Evolutionary conservation across 108 stramenopile species (phyloP), one percentile per base, ranked within the genome.

Genomic region (Fragilaria crotonensis): DNA sequence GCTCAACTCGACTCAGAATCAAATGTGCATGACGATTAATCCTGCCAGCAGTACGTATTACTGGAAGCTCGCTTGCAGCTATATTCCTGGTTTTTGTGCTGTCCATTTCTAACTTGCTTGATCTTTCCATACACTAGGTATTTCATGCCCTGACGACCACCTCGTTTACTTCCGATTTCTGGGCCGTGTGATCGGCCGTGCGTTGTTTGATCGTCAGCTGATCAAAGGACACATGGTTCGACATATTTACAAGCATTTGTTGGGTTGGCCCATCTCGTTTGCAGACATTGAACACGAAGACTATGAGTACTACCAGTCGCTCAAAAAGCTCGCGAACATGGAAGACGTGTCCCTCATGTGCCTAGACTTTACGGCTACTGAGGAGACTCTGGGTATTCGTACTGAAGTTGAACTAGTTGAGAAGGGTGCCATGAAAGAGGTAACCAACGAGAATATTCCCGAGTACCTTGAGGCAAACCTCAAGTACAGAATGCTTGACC

Each of bases 191-290:
- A 71, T 99, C 57, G 99, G 98, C 23, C 85, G 95, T 66, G 99
- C 99, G 0, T 55, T 99, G 21, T 95, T 95, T 64, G 99, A 98
- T 74, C 89, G 95, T 2, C 97, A 98, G 55, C 71, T 98, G 4
- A 77, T 99, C 26, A 81, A 88, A 52, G 96, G 94, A 2, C 99
- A 99, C 68, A 95, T 99, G 88, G 96, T 91, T 0, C 75, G 93
- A 33, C 85, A 92, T 53, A 61, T 99, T 48, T 99, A 97, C 85
- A 99, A 98, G 67, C 97, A 99, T 67, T 54, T 99, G n/a, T 66
- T 98, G 5, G 99, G 97, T 21, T 95, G 95, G 90, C 96, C 97
- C 5, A 79, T 99, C 17, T 90, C 87, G 23, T 90, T 95, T 61
- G 82, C 87, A 33, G 96, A 97, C 65, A 53, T 97, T 32, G 85